phyloP scores from a whole-genome alignment of 768 basidiomycete species.

The Leccinum disarticulatum region DNA sequence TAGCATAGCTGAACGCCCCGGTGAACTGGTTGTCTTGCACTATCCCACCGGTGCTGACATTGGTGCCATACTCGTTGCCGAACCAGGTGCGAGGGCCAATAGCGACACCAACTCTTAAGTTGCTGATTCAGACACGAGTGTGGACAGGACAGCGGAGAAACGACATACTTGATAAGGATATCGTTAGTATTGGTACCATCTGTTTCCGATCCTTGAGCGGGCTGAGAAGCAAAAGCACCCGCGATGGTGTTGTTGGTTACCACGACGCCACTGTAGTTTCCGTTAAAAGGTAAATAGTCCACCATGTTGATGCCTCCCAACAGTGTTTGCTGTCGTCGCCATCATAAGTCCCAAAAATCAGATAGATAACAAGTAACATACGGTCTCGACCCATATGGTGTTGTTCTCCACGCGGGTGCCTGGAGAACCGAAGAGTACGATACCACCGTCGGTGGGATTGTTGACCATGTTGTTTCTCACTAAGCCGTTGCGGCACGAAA shows the following conservation, averaged over 20 bases:
- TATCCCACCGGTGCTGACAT: conserved; percentile 52
- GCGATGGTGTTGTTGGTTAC: conserved; percentile 66
- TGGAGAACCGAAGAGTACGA: conserved; percentile 75
- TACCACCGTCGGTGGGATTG: conserved; percentile 77
- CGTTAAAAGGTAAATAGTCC: conserved; percentile 65
- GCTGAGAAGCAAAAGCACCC: conserved; percentile 64
- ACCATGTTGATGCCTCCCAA: conserved; percentile 81
- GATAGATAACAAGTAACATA: conserved; percentile 33
- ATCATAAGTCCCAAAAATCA: not conserved
- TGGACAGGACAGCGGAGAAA: not conserved
- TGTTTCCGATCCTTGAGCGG: conserved; percentile 37
- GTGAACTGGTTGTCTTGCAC: conserved; percentile 58
- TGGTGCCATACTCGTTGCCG: conserved; percentile 52
- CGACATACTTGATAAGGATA: conserved; percentile 68
- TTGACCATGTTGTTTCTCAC: conserved; percentile 69
- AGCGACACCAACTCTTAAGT: conserved; percentile 70
- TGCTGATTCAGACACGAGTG: conserved; percentile 8
- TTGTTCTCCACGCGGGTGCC: conserved; percentile 75
- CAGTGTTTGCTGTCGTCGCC: conserved; percentile 52
- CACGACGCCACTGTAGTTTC: conserved; percentile 61
- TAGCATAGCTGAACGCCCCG: conserved; percentile 73
- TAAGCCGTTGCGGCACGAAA: conserved; percentile 61
- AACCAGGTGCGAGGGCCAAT: conserved; percentile 81
- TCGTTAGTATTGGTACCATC: conserved; percentile 58
- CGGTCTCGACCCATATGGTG: conserved; percentile 69